phyloP scores from a whole-genome alignment of 148 eudicot genomes.

The Rheum nobile region DNA sequence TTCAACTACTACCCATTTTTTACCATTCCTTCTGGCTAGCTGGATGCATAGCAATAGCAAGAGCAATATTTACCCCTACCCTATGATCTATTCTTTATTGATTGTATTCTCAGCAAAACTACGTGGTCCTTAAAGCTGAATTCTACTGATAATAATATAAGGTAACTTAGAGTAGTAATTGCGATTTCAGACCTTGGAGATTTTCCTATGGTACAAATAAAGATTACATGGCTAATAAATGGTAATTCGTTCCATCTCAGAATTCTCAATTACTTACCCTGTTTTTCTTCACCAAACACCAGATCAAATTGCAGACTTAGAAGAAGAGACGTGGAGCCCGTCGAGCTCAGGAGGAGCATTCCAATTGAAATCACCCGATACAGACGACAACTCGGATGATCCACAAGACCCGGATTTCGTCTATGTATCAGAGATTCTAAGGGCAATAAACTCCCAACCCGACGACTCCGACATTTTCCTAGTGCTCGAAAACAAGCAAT shows the following conservation, averaged over 20 bases:
- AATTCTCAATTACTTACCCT: constrained; percentile 8
- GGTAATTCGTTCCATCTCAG: too few species aligned
- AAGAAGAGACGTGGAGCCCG: constrained; percentile 69
- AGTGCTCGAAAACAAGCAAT: constrained; percentile 58
- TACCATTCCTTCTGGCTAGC: background rate
- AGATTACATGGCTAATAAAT: background rate
- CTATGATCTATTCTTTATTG: background rate
- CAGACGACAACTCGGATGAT: constrained; percentile 31
- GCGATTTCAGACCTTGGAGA: background rate
- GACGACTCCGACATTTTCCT: constrained; percentile 31
- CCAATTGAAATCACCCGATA: constrained; percentile 17
- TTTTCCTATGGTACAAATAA: background rate
- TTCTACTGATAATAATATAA: too few species aligned
- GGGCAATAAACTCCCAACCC: constrained; percentile 48
- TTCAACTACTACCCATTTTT: background rate
- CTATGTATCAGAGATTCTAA: constrained; percentile 61
- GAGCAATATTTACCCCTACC: background rate
- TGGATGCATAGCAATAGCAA: background rate
- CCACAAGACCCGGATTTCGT: constrained; percentile 26
- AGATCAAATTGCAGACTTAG: constrained; percentile 32
- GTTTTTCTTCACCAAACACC: constrained; percentile 16
- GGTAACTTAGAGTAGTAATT: background rate
- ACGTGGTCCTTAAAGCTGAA: background rate
- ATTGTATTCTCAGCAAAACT: background rate
- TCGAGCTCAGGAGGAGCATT: constrained; percentile 20